A percentile compares a stretch with the other conserved stretches of the same genome.
Conservation (phyloP, 1,284 basidiomycete species). For the Lentinula novae-zelandiae region DNA sequence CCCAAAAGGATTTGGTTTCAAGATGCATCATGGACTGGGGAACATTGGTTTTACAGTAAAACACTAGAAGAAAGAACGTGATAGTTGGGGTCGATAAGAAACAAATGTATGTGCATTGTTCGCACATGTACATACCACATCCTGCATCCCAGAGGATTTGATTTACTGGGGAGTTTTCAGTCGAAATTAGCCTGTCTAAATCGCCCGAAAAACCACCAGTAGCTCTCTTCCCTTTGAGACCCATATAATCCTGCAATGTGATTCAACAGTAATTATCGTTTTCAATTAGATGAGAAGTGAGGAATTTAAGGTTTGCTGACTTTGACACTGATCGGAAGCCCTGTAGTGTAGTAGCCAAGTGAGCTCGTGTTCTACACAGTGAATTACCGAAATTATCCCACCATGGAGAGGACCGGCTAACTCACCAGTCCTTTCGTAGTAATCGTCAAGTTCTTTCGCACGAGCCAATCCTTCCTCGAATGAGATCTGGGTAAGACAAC, state of each 20-base stretch:
- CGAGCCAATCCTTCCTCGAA: constrained; percentile 37
- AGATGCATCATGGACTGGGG: constrained; percentile 39
- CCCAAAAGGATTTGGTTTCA: constrained; percentile 34
- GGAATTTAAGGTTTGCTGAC: constrained; percentile 1
- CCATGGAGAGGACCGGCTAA: constrained; percentile 46
- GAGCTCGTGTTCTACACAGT: not conserved
- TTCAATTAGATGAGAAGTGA: not conserved
- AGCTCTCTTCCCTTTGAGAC: constrained; percentile 33
- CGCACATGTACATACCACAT: constrained; percentile 21
- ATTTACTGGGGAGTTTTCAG: constrained; percentile 21
- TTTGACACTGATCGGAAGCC: constrained; percentile 39
- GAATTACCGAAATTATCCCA: constrained; percentile 12
- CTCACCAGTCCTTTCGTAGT: constrained; percentile 30
- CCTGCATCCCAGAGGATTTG: constrained; percentile 28
- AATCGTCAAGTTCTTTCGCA: constrained; percentile 38
- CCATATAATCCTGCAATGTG: constrained; percentile 34
- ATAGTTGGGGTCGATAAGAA: not conserved
- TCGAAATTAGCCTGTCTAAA: constrained; percentile 18
- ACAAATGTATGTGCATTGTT: not conserved
- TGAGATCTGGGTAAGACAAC: constrained; percentile 22
- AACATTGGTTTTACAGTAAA: constrained; percentile 46
- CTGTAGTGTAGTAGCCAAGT: not conserved
- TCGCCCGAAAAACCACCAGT: constrained; percentile 36
- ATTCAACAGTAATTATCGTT: not conserved
- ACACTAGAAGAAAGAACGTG: constrained; percentile 23